phyloP scores from a whole-genome alignment of 352 stramenopile species.

The Pythium utonaiense region DNA sequence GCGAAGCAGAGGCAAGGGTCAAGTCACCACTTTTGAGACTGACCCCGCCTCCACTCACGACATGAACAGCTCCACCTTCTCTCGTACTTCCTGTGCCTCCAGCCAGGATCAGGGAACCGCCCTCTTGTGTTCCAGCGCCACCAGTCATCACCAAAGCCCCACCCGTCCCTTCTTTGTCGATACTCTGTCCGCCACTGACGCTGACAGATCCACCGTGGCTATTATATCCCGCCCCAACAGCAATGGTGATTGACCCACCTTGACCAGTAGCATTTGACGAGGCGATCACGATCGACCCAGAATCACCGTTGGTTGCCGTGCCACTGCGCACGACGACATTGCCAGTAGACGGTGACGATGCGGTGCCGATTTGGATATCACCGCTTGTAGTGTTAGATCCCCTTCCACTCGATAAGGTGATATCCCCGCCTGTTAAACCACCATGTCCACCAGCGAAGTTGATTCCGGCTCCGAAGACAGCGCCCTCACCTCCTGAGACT shows the following conservation, averaged over 20 bases:
- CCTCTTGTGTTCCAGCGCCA: not conserved
- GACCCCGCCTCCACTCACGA: not conserved
- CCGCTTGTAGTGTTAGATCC: not conserved
- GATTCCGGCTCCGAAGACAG: not conserved
- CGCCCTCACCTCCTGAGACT: constrained; percentile 1
- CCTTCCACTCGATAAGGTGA: not conserved
- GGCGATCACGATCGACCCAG: not conserved
- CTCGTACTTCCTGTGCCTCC: not conserved
- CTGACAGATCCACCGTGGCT: constrained; percentile 4
- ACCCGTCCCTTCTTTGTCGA: not conserved
- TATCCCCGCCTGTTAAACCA: not conserved
- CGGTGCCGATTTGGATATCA: not conserved
- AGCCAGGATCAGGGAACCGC: not conserved
- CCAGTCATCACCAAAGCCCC: not conserved
- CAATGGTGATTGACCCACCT: constrained; percentile 13
- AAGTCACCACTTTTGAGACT: not conserved
- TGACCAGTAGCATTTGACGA: constrained; percentile 7
- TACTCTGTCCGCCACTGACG: constrained; percentile 3
- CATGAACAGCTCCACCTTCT: not conserved
- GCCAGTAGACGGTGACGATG: not conserved
- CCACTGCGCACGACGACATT: not conserved
- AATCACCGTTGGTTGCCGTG: not conserved
- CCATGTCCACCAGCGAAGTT: not conserved
- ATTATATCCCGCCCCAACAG: constrained; percentile 12
- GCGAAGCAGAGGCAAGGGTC: not conserved